Percentiles rank a stretch among this genome's conserved stretches.
phyloP scores from a whole-genome alignment of 192 early-diverging fungal genomes.

The Coemansia sp. region DNA sequence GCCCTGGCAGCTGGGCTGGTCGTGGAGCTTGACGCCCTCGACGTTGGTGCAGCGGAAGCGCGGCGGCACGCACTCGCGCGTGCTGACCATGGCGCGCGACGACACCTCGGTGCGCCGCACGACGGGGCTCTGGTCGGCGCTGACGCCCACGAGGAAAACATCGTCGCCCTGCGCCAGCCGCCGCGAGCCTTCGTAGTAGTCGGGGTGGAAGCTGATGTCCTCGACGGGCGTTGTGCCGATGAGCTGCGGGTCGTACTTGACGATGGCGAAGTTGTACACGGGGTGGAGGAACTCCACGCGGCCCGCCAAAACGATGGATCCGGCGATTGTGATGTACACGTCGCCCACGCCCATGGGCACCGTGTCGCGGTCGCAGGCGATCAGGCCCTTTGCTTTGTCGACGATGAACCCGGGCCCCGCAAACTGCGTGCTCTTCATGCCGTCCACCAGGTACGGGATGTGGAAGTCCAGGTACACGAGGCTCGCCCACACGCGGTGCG shows the following conservation, averaged over 20 bases:
- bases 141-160: slow-evolving; percentile 66
- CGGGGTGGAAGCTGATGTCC: slow-evolving; percentile 52
- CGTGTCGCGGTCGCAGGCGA: slow-evolving; percentile 84
- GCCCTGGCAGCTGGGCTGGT: slow-evolving; percentile 65
- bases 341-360: slow-evolving; percentile 88
- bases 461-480: slow-evolving; percentile 81
- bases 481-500: slow-evolving; percentile 74
- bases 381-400: slow-evolving; percentile 71
- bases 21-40: slow-evolving; percentile 72
- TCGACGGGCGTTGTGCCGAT: slow-evolving; percentile 75
- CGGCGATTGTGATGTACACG: slow-evolving; percentile 85
- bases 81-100: slow-evolving; percentile 60
- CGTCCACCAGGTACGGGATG: slow-evolving; percentile 77
- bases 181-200: slow-evolving; percentile 25
- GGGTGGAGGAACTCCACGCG: slow-evolving; percentile 85
- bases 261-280: slow-evolving; percentile 82
- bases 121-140: slow-evolving; percentile 63
- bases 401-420: slow-evolving; percentile 69
- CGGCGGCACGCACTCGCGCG: slow-evolving; percentile 68
- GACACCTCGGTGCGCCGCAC: slow-evolving; percentile 49
- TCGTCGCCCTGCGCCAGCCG: slow-evolving; percentile 53
- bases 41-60: slow-evolving; percentile 77
- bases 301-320: slow-evolving; percentile 84
- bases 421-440: slow-evolving; percentile 66
- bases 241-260: slow-evolving; percentile 73